Evolutionary conservation across 805 yeast genomes (phyloP), one percentile per base, ranked within the genome.

Genomic region (Teunomyces cretensis): DNA sequence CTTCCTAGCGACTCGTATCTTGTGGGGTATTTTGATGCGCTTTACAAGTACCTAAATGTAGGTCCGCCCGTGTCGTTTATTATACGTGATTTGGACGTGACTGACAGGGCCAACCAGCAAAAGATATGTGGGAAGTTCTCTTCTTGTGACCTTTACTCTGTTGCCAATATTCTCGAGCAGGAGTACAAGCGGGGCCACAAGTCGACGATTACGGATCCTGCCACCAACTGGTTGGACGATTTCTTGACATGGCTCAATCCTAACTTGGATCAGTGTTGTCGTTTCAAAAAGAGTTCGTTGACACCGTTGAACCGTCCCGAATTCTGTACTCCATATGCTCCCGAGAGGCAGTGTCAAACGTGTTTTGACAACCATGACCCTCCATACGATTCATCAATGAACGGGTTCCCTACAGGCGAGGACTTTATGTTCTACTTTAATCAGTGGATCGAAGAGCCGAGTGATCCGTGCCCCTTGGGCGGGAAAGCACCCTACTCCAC

Each of bases 1-100:
- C 76, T 92, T 11, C 98, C 98, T 0, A 66, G 74, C 2, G 90
- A 79, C 43, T 91, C 97, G 0, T 88, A 90, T 57, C 65, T 94
- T 57, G 82, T 90, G 31, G 77, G 80, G 43, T 94, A 92, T 62
- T 92, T 88, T 67, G 71, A 84, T 52, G 88, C 91, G 43, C 72
- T 90, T 2, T 86, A 84, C 59, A 64, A 74, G 1, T 86, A 83
- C 58, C 71, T 92, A 48, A 83, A 85, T 47, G 86, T 86, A 6
- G 99, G 98, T 0, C 96, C 99, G 1, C 99, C 99, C 0, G 76
- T 88, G 1, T 94, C 86, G 58, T 86, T 90, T 63, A 89, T 94
- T 17, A 81, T 88, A n/a, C 78, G 80, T 37, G 82, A 79, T 42
- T 58, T 81, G 39, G 84, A 88, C 55, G 73, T 86, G 5, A 87